A percentile compares a stretch with the other conserved stretches of the same genome.
phyloP scores from a whole-genome alignment of 192 early-diverging fungal species.

The Coemansia asiatica region DNA sequence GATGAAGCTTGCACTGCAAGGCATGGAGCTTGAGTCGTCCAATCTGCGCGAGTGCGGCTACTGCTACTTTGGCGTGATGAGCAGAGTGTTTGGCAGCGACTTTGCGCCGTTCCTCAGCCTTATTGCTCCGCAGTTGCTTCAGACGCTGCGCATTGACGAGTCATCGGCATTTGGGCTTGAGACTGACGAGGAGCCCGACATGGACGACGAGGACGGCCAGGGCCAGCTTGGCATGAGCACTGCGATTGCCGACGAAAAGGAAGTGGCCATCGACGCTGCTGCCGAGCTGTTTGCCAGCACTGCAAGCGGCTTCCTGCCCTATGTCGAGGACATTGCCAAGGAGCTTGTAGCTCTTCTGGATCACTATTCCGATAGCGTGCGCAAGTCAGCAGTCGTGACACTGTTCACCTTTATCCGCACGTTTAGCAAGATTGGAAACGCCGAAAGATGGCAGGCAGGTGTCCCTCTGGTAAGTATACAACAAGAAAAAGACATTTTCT shows the following conservation, averaged over 20 bases:
- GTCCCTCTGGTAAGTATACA: constrained; percentile 57
- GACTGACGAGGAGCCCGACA: constrained; percentile 19
- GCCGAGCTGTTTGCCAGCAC: constrained; percentile 86
- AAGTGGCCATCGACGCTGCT: constrained; percentile 84
- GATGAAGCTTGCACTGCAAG: constrained; percentile 77
- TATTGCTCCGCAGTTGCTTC: constrained; percentile 80
- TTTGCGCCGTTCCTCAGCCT: constrained; percentile 73
- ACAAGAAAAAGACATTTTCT: not conserved
- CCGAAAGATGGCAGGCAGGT: constrained; percentile 75
- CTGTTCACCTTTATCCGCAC: constrained; percentile 79
- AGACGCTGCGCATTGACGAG: constrained; percentile 78
- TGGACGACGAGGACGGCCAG: constrained; percentile 63
- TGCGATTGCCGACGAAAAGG: constrained; percentile 90
- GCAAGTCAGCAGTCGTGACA: constrained; percentile 71
- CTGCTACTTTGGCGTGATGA: constrained; percentile 82
- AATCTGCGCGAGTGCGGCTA: constrained; percentile 82
- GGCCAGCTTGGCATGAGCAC: constrained; percentile 67
- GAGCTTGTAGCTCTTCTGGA: constrained; percentile 67
- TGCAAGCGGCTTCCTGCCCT: constrained; percentile 73
- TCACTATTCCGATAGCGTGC: constrained; percentile 80
- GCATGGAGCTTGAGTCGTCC: constrained; percentile 70
- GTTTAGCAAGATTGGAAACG: constrained; percentile 69
- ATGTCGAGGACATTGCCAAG: constrained; percentile 70
- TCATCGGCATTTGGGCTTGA: constrained; percentile 34
- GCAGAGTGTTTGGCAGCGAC: constrained; percentile 78